Base-by-base conservation (phyloP, 2,329 filamentous ascomycete species). In the Colletotrichum eleusines region DNA sequence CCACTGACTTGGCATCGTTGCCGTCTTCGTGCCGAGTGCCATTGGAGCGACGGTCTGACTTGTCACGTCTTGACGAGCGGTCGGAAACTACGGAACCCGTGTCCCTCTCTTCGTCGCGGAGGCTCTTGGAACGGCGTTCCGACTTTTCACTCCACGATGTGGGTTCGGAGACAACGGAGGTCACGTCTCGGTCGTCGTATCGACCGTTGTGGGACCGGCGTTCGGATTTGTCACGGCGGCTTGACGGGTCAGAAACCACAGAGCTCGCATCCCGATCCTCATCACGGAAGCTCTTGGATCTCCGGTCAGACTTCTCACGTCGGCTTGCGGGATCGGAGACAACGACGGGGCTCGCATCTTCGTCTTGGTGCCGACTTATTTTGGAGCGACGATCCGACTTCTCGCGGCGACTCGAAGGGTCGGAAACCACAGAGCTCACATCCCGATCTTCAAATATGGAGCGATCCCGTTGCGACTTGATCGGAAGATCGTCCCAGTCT, bases 71-170 rank as follows among this genome's bases (percentile, higher is more conserved):
- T 63, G 77, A 76, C 57, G 76, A 76, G 48, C 81, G 79, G 61
- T 84, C 84, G 7, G 87, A 88, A 6, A 85, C 82, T 16, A 86
- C 81, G 40, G 86, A 88, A 71, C 80, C 82, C 26, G 84, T 81
- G 50, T 86, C 85, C n/a, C 81, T 81, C 66, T 86, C 83, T 33
- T 84, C 80, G 16, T 38, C 44, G 46, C 59, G 59, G 8, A 46
- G 28, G 46, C 59, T 61, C n/a, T 78, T 79, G 51, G 77, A 79
- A 66, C 80, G 79, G 69, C 77, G 78, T 62, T 83, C 82, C 53
- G 76, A 75, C 63, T 74, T 76, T 51, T 80, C 76, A 35, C 78
- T 77, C 63, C 78, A 75, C 62, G 77, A 76, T 48, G 76, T 76
- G 50, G 81, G 78, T 57, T 84, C 84, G 8, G 86, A 87, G 9